A percentile compares a stretch with the other conserved stretches of the same genome.
Evolutionary conservation across 2,329 filamentous ascomycete genomes (phyloP).

Genomic region (Pyricularia pennisetigena): DNA sequence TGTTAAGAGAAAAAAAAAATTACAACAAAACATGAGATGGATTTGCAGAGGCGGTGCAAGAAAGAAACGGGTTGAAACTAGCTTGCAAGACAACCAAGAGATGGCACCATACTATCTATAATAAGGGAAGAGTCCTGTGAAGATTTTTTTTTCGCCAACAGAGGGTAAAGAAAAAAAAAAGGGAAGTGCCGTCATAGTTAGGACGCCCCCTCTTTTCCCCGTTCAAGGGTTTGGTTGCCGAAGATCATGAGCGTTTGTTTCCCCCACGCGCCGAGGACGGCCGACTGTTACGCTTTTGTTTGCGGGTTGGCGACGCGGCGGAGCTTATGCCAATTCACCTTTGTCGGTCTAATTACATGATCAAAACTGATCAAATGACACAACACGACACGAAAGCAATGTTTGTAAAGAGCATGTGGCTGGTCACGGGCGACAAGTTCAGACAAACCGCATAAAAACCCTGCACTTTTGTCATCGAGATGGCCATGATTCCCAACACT

Average conservation of each 20-base stretch:
- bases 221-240: background rate
- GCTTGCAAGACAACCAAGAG: background rate
- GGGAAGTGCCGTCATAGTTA: slow-evolving; percentile 1
- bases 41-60: background rate
- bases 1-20: background rate
- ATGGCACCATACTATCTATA: background rate
- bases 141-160: background rate
- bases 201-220: background rate
- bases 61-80: background rate
- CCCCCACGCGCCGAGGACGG: background rate
- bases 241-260: background rate
- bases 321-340: background rate
- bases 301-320: background rate
- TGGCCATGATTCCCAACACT: background rate
- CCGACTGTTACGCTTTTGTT: background rate
- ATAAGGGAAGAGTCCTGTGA: background rate
- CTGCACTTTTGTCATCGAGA: background rate
- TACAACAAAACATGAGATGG: background rate
- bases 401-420: background rate
- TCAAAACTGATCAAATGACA: background rate
- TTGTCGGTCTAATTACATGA: background rate
- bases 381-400: background rate
- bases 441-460: background rate
- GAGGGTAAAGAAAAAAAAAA: background rate
- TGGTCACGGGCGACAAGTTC: background rate